A percentile compares a stretch with the other conserved stretches of the same genome.
phyloP scores from a whole-genome alignment of 1,284 basidiomycete genomes.

The Boletus mariae region DNA sequence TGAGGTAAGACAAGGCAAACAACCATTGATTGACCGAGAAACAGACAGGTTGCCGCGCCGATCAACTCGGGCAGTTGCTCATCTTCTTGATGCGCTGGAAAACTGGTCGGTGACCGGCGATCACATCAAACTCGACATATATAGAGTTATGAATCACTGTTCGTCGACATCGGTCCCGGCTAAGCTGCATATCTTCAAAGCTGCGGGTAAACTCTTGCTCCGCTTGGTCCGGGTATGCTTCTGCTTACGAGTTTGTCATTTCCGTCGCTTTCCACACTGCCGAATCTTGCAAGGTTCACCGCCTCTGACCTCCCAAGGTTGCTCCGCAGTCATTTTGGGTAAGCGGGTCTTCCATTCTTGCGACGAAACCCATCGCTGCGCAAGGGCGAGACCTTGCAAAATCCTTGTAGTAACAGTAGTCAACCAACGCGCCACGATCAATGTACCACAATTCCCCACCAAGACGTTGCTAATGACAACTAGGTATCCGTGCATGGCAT shows the following conservation, averaged over 20 bases:
- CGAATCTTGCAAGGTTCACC: background rate
- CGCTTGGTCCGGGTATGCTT: background rate
- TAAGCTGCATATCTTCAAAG: background rate
- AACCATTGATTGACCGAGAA: background rate
- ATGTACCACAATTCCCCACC: background rate
- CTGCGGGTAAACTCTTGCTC: background rate
- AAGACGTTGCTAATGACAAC: slow-evolving; percentile 13
- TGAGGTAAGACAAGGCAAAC: background rate
- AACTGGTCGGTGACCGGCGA: background rate
- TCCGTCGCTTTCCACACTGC: background rate
- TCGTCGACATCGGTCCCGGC: background rate
- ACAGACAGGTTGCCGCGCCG: background rate
- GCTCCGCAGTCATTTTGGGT: slow-evolving; percentile 7
- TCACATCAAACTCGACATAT: background rate
- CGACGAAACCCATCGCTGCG: background rate
- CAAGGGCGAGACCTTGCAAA: background rate
- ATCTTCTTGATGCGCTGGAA: background rate
- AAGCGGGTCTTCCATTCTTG: background rate
- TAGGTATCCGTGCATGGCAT: background rate
- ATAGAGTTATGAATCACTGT: background rate
- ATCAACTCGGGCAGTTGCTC: background rate
- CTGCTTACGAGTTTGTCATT: background rate
- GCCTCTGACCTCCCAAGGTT: background rate
- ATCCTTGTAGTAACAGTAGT: background rate
- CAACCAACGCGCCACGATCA: slow-evolving; percentile 1